Conservation (phyloP, 2,329 filamentous ascomycete species). For the Chaetomium globosum region DNA sequence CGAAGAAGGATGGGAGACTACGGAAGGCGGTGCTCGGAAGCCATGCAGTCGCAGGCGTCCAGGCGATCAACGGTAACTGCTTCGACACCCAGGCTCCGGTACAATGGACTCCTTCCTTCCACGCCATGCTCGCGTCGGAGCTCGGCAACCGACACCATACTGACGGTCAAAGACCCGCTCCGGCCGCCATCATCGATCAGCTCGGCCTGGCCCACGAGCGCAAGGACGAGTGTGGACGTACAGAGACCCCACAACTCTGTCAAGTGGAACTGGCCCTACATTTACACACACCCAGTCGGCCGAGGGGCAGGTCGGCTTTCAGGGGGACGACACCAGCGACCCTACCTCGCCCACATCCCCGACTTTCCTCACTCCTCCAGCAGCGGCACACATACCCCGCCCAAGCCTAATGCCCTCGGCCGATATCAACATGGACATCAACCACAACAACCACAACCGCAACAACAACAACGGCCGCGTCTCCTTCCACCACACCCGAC, state of each 20-base stretch:
- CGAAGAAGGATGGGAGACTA: slow-evolving; percentile 49
- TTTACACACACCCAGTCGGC: slow-evolving; percentile 26
- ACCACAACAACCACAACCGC: too few relatives aligned
- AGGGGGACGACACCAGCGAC: slow-evolving; percentile 27
- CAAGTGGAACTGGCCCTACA: slow-evolving; percentile 34
- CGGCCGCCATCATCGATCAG: slow-evolving; percentile 28
- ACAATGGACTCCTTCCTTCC: slow-evolving; percentile 42
- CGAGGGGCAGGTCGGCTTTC: neutral
- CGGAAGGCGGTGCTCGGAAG: slow-evolving; percentile 37
- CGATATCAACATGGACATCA: neutral
- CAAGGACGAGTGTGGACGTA: slow-evolving; percentile 14
- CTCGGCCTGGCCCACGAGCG: slow-evolving; percentile 15
- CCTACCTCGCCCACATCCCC: slow-evolving; percentile 15
- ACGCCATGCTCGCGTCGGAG: slow-evolving; percentile 37
- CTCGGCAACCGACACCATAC: slow-evolving; percentile 30
- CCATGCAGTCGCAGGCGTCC: slow-evolving; percentile 21
- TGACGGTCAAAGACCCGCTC: slow-evolving; percentile 22
- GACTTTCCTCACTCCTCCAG: slow-evolving; percentile 20
- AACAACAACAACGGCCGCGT: neutral
- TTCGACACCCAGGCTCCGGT: slow-evolving; percentile 40
- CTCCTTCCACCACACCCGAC: neutral
- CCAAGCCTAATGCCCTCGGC: neutral
- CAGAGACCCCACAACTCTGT: slow-evolving; percentile 11
- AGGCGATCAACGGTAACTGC: neutral
- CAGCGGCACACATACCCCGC: slow-evolving; percentile 21